phyloP scores from a whole-genome alignment of 2,329 filamentous ascomycete genomes.

The Paraphaeosphaeria minitans region DNA sequence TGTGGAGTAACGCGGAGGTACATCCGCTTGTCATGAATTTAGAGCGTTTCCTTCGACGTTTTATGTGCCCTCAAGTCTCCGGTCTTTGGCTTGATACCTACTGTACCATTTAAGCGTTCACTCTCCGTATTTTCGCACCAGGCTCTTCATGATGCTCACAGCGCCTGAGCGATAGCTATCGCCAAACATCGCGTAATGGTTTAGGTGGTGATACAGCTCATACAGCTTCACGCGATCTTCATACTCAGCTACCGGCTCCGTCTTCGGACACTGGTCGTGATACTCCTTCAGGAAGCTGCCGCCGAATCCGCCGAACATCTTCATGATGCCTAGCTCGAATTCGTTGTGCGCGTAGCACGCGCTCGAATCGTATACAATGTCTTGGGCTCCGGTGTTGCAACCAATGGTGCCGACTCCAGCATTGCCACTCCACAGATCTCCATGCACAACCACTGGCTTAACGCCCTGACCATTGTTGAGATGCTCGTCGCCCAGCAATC shows the following conservation, averaged over 20 bases:
- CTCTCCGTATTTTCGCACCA: conserved; percentile 71
- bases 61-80: neutral
- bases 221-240: conserved; percentile 83
- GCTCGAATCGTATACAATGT: conserved; percentile 82
- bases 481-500: conserved; percentile 72
- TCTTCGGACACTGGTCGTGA: conserved; percentile 73
- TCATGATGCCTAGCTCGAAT: conserved; percentile 92
- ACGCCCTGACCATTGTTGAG: conserved; percentile 66
- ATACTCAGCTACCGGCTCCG: conserved; percentile 81
- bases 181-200: conserved; percentile 86
- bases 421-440: conserved; percentile 94
- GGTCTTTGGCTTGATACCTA: neutral
- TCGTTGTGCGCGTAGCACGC: conserved; percentile 85
- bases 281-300: conserved; percentile 77
- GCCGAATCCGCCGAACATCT: conserved; percentile 92
- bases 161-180: conserved; percentile 77
- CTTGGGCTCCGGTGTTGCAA: conserved; percentile 65
- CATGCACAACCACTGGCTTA: conserved; percentile 82
- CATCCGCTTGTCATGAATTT: conserved; percentile 1
- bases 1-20: conserved; percentile 2
- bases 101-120: neutral
- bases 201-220: conserved; percentile 89
- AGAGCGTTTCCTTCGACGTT: neutral
- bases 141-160: conserved; percentile 75
- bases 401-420: conserved; percentile 68